These are phyloP conservation scores for Acmispon strigosus DNA, from an alignment of 306 rosid species.

Conservation along the genomic window DNA sequence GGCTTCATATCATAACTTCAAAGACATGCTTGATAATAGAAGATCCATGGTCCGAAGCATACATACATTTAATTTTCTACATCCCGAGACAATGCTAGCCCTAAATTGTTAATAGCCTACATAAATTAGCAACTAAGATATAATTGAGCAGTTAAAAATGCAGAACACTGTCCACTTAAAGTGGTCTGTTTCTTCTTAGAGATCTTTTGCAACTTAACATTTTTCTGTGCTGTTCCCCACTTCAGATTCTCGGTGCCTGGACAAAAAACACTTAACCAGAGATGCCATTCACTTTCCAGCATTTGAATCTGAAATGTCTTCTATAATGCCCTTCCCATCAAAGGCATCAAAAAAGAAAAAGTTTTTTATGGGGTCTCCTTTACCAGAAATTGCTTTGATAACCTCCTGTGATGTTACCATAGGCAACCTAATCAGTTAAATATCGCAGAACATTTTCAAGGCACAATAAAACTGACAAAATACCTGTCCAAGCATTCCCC, in stretches of 20 bases:
- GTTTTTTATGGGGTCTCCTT: constrained; percentile 80
- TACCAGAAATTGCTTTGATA: constrained; percentile 88
- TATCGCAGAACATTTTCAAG: background rate
- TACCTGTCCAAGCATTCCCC: constrained; percentile 98
- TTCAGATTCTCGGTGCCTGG: background rate
- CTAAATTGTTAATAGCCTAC: too few relatives aligned
- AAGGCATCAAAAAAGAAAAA: constrained; percentile 77
- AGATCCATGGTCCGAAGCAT: too few relatives aligned
- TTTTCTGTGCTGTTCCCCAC: background rate
- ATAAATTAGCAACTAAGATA: too few relatives aligned
- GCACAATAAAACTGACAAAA: background rate
- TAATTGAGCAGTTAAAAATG: too few relatives aligned
- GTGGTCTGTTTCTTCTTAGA: too few relatives aligned
- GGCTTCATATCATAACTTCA: too few relatives aligned
- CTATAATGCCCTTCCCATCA: constrained; percentile 86
- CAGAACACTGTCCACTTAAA: too few relatives aligned
- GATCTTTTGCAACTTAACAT: too few relatives aligned
- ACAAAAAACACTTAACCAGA: background rate
- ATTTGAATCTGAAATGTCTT: constrained; percentile 50
- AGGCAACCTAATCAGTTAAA: background rate
- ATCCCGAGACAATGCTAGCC: too few relatives aligned
- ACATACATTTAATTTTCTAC: too few relatives aligned
- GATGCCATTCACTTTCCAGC: constrained; percentile 17
- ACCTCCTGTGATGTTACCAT: constrained; percentile 58
- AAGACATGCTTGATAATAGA: too few relatives aligned